Percentiles rank a stretch among this genome's conserved stretches.
Conservation (phyloP, 768 basidiomycete genomes). For the Auricularia heimuer region DNA sequence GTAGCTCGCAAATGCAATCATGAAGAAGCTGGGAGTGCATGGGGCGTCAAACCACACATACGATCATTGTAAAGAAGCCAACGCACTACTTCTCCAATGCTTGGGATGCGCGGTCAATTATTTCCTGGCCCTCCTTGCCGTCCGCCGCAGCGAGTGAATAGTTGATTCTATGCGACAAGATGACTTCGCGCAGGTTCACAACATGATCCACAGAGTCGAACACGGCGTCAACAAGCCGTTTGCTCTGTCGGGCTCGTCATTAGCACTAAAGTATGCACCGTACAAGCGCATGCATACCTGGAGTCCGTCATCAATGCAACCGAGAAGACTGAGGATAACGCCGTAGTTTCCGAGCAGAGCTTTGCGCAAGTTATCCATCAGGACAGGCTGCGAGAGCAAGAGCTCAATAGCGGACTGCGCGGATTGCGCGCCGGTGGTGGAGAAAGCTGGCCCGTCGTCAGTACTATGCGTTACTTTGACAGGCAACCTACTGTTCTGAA, state of each 20-base stretch:
- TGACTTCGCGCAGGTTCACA: conserved; percentile 82
- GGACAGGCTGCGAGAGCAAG: conserved; percentile 64
- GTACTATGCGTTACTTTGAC: not conserved
- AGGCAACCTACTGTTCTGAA: conserved; percentile 57
- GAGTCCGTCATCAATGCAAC: conserved; percentile 82
- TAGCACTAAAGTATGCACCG: not conserved
- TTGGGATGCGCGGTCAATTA: conserved; percentile 57
- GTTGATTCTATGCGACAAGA: conserved; percentile 70
- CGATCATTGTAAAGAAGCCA: not conserved
- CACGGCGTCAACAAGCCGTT: conserved; percentile 81
- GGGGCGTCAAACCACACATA: not conserved
- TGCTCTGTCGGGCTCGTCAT: conserved; percentile 27
- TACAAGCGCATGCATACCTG: conserved; percentile 22
- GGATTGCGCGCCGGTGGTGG: conserved; percentile 35
- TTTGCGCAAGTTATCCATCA: conserved; percentile 81
- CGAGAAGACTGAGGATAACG: conserved; percentile 80
- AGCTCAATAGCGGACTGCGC: conserved; percentile 75
- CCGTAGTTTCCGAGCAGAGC: conserved; percentile 91
- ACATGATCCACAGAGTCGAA: conserved; percentile 88
- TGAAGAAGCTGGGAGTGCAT: conserved; percentile 60
- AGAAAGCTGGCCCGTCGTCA: conserved; percentile 39
- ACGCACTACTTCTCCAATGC: conserved; percentile 86
- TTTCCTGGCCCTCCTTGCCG: conserved; percentile 37
- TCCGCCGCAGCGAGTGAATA: conserved; percentile 78
- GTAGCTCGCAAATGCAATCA: conserved; percentile 87